These are phyloP conservation scores for Kwoniella mangroviensis DNA, from an alignment of 768 basidiomycete species.

Conservation along the genomic window DNA sequence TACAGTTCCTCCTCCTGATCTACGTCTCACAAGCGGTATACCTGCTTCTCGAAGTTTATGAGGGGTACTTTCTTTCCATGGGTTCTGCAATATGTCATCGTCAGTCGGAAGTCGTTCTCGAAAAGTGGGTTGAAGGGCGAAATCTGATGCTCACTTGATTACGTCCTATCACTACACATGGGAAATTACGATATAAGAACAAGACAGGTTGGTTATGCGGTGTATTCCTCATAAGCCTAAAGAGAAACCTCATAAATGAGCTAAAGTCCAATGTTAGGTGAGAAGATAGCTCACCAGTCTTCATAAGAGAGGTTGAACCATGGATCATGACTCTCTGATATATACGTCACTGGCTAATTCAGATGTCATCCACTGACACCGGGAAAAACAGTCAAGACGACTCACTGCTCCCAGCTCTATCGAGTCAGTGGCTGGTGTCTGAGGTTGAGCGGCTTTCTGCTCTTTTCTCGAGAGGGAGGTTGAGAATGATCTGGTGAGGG, in stretches of 20 bases:
- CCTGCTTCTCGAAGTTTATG: slow-evolving; percentile 62
- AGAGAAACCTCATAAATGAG: not conserved
- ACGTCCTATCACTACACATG: slow-evolving; percentile 90
- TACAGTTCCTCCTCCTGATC: slow-evolving; percentile 93
- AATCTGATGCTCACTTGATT: slow-evolving; percentile 65
- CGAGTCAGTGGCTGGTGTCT: slow-evolving; percentile 42
- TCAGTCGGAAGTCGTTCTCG: not conserved
- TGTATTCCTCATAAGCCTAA: slow-evolving; percentile 80
- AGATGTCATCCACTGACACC: not conserved
- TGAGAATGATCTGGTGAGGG: slow-evolving; percentile 2
- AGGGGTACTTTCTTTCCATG: slow-evolving; percentile 95
- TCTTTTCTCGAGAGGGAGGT: slow-evolving; percentile 17
- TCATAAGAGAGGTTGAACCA: slow-evolving; percentile 89
- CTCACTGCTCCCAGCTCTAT: slow-evolving; percentile 46
- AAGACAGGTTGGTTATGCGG: slow-evolving; percentile 71
- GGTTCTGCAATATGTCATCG: slow-evolving; percentile 66
- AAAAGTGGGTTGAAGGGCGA: not conserved
- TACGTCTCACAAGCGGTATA: slow-evolving; percentile 78
- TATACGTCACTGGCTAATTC: slow-evolving; percentile 55
- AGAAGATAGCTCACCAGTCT: slow-evolving; percentile 70
- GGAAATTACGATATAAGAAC: slow-evolving; percentile 81
- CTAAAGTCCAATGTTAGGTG: slow-evolving; percentile 1
- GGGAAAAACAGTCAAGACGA: not conserved
- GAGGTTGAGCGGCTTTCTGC: slow-evolving; percentile 38
- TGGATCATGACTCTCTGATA: slow-evolving; percentile 78